Conservation (phyloP, 108 stramenopile species). For the Nitzschia inconspicua region DNA sequence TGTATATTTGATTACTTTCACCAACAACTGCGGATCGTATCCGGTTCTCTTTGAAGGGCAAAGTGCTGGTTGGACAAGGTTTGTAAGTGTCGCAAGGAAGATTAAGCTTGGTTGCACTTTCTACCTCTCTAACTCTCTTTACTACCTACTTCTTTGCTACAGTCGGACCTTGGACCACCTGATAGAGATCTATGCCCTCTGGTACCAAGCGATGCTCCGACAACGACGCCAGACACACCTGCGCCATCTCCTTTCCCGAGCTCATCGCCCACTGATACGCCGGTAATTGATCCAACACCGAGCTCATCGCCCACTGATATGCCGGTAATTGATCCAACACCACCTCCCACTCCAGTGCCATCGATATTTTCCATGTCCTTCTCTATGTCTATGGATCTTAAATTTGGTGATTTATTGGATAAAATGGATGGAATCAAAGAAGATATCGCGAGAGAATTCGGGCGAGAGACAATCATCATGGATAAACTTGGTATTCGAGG, state of each 20-base stretch:
- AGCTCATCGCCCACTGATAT: background rate
- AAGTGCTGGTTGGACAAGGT: conserved; percentile 33
- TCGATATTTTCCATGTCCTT: conserved; percentile 33
- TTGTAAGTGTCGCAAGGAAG: conserved; percentile 20
- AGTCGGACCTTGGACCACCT: conserved; percentile 27
- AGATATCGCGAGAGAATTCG: background rate
- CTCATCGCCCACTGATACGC: background rate
- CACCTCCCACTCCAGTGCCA: conserved; percentile 1
- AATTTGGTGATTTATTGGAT: background rate
- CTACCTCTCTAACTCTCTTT: background rate
- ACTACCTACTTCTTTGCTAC: background rate
- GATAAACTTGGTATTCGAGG: conserved; percentile 2
- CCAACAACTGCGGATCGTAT: conserved; percentile 28
- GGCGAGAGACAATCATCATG: too few species aligned
- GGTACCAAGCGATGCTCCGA: background rate
- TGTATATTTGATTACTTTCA: conserved; percentile 26
- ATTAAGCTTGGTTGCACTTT: too few species aligned
- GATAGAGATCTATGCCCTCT: conserved; percentile 22
- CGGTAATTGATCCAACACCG: background rate
- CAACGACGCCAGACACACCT: background rate
- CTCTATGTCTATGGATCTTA: conserved; percentile 4
- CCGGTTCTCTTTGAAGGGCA: conserved; percentile 34
- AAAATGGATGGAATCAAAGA: background rate
- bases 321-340: background rate
- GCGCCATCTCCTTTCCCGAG: conserved; percentile 1